phyloP scores from a whole-genome alignment of 176 grass and related monocot species.

The Rhipidocladum racemiflorum region DNA sequence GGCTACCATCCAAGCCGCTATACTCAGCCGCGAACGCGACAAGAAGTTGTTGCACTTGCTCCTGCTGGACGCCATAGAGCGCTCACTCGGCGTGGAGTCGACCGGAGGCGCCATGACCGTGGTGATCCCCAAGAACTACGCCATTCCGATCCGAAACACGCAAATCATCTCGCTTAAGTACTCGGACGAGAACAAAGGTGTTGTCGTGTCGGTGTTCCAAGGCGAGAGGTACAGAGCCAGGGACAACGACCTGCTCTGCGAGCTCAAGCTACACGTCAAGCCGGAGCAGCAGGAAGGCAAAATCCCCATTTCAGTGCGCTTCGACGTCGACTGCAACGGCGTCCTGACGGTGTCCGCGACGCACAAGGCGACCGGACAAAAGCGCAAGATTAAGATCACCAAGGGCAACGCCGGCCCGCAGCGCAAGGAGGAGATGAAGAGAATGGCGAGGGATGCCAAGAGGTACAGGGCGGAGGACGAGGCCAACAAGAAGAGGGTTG shows the following conservation, averaged over 20 bases:
- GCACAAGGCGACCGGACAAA: neutral
- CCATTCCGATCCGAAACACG: constrained; percentile 7
- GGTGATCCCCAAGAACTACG: constrained; percentile 30
- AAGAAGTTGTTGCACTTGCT: constrained; percentile 22
- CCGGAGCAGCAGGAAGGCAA: neutral
- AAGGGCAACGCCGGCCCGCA: neutral
- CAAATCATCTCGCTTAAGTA: constrained; percentile 17
- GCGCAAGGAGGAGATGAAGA: neutral
- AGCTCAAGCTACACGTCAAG: constrained; percentile 24
- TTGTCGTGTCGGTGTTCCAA: constrained; percentile 34
- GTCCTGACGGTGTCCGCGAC: constrained; percentile 30
- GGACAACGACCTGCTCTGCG: constrained; percentile 29
- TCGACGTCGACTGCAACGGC: constrained; percentile 38
- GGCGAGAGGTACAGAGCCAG: constrained; percentile 19
- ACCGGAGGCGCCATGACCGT: constrained; percentile 20
- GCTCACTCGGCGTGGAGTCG: constrained; percentile 31
- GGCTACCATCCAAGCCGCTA: constrained; percentile 27
- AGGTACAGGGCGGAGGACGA: neutral
- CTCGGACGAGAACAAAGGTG: neutral
- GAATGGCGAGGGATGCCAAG: neutral
- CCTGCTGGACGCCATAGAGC: constrained; percentile 23
- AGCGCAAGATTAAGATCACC: neutral
- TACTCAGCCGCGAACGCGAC: neutral
- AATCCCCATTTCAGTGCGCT: constrained; percentile 18
- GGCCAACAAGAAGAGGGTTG: neutral